These are phyloP conservation scores for Mortierella sp. DNA, from an alignment of 371 early-diverging fungal genomes.

Conservation along the genomic window DNA sequence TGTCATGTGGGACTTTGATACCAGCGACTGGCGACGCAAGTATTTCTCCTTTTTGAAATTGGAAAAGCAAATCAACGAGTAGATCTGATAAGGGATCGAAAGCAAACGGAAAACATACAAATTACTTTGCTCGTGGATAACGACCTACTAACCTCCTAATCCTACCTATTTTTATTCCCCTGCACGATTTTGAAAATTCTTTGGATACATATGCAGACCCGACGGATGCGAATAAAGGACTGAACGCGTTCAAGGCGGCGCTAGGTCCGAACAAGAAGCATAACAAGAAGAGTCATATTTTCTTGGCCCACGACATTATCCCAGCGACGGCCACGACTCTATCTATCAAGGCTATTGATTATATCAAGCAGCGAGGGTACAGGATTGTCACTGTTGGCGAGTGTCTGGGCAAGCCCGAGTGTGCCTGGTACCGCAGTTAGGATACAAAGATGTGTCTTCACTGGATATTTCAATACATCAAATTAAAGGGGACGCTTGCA, in stretches of 20 bases:
- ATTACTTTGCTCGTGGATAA: too few species aligned
- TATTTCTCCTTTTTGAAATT: background rate
- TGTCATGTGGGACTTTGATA: background rate
- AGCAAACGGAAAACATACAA: too few species aligned
- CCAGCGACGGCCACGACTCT: background rate
- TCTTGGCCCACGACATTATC: background rate
- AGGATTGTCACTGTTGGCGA: background rate
- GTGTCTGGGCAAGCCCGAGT: background rate
- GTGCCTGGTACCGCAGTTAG: background rate
- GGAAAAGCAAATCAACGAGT: too few species aligned
- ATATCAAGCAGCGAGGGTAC: background rate
- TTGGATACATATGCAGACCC: too few species aligned
- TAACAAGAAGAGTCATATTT: background rate
- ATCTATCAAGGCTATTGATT: background rate
- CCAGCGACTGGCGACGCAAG: background rate
- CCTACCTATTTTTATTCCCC: too few species aligned
- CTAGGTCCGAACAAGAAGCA: background rate
- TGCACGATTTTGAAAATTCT: too few species aligned
- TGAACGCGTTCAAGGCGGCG: background rate
- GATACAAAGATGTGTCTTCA: background rate
- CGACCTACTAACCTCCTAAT: too few species aligned
- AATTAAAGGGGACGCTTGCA: background rate
- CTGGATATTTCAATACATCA: too few species aligned
- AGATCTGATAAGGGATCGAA: too few species aligned
- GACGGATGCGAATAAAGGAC: background rate